phyloP scores from a whole-genome alignment of 257 asterid species.

The Solanum neorickii region DNA sequence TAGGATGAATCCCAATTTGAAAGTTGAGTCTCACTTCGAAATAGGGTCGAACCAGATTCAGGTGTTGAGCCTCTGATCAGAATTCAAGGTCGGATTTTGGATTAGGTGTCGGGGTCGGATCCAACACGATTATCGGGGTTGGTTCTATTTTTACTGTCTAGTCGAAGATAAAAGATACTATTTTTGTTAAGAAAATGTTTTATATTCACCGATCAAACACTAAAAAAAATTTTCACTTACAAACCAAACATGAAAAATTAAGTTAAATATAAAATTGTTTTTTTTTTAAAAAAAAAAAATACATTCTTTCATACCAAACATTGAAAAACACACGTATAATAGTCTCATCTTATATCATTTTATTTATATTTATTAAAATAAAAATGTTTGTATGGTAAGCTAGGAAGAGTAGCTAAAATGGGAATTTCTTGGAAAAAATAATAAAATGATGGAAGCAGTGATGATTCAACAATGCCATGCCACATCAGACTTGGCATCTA shows the following conservation, averaged over 20 bases:
- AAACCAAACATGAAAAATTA: background rate
- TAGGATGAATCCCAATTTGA: background rate
- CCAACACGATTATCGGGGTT: background rate
- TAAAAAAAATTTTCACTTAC: too few relatives aligned
- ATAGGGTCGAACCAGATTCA: background rate
- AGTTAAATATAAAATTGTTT: too few relatives aligned
- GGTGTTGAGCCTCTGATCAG: too few relatives aligned
- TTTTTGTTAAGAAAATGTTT: too few relatives aligned
- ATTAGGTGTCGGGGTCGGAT: background rate
- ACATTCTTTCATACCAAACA: background rate
- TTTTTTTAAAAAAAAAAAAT: too few relatives aligned
- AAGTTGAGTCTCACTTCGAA: background rate
- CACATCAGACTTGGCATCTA: constrained; percentile 17
- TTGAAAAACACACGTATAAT: background rate
- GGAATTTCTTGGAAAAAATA: background rate
- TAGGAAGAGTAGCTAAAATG: background rate
- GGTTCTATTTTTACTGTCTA: background rate
- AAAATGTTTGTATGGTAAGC: background rate
- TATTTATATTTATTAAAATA: too few relatives aligned
- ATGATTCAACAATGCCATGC: constrained; percentile 3
- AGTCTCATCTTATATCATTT: too few relatives aligned
- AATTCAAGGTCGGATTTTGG: too few relatives aligned
- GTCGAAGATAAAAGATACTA: too few relatives aligned
- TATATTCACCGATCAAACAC: too few relatives aligned
- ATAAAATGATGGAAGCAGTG: constrained; percentile 37